Conservation (phyloP, 345 rosid genomes). For the Pelargonium nanum region DNA sequence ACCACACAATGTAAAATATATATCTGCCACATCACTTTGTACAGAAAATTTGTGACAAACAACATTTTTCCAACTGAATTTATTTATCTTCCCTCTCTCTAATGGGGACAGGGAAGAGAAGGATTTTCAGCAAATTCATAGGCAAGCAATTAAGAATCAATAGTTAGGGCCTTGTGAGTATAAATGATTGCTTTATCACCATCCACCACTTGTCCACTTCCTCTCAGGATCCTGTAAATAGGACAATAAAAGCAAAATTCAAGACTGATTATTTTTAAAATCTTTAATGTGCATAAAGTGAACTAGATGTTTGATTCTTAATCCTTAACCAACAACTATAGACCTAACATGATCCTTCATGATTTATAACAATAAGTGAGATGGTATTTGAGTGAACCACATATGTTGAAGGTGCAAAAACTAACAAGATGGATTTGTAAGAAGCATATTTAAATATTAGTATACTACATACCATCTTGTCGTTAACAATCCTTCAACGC, state of each 20-base stretch:
- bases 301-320: no score
- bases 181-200: constrained; percentile 72
- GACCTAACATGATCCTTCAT: background rate
- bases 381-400: background rate
- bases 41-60: constrained; percentile 19
- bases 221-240: constrained; percentile 78
- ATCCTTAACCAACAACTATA: no score
- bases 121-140: background rate
- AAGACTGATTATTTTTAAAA: no score
- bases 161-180: constrained; percentile 56
- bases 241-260: background rate
- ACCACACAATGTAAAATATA: no score
- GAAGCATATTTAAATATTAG: background rate
- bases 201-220: constrained; percentile 85
- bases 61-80: background rate
- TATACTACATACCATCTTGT: constrained; percentile 65
- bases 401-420: background rate
- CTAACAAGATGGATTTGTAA: background rate
- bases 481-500: constrained; percentile 90
- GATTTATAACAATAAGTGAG: background rate
- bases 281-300: no score
- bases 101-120: background rate
- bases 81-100: background rate
- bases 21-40: no score
- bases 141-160: constrained; percentile 11